These are phyloP conservation scores for Penicillium sp. DNA, from an alignment of 2,329 filamentous ascomycete species.

Conservation along the genomic window DNA sequence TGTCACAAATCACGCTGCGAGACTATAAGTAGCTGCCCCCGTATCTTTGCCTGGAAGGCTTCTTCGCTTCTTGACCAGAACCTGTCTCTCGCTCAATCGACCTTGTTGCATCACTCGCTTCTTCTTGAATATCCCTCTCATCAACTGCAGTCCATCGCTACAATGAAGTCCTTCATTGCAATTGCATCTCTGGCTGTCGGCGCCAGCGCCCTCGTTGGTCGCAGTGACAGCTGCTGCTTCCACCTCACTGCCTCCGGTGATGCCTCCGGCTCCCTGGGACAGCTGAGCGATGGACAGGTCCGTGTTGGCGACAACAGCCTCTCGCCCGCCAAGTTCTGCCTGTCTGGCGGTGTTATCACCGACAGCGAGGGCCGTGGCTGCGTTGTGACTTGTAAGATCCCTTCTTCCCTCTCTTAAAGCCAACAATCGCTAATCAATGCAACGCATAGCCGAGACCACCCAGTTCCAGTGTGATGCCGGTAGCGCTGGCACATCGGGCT, in stretches of 20 bases:
- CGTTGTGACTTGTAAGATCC: conserved; percentile 57
- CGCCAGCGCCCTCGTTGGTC: conserved; percentile 38
- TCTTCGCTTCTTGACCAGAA: background rate
- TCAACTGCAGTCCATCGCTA: background rate
- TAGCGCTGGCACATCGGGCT: conserved; percentile 54
- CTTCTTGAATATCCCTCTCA: background rate
- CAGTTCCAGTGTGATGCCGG: conserved; percentile 61
- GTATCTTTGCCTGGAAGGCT: background rate
- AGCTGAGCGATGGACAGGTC: conserved; percentile 62
- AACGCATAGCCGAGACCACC: conserved; percentile 49
- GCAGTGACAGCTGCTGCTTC: conserved; percentile 49
- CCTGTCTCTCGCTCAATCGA: background rate
- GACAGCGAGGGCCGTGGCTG: conserved; percentile 59
- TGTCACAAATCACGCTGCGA: background rate
- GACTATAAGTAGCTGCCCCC: background rate
- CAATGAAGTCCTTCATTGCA: conserved; percentile 36
- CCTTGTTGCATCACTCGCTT: background rate
- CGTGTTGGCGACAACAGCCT: conserved; percentile 52
- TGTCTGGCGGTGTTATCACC: conserved; percentile 53
- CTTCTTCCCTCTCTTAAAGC: background rate
- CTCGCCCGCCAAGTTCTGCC: conserved; percentile 52
- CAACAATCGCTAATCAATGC: background rate
- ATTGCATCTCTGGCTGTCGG: conserved; percentile 35
- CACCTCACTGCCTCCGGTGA: conserved; percentile 50
- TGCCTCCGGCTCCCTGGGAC: conserved; percentile 46